Evolutionary conservation across 192 early-diverging fungal genomes (phyloP).

Genomic region (Oehlia diaphana): DNA sequence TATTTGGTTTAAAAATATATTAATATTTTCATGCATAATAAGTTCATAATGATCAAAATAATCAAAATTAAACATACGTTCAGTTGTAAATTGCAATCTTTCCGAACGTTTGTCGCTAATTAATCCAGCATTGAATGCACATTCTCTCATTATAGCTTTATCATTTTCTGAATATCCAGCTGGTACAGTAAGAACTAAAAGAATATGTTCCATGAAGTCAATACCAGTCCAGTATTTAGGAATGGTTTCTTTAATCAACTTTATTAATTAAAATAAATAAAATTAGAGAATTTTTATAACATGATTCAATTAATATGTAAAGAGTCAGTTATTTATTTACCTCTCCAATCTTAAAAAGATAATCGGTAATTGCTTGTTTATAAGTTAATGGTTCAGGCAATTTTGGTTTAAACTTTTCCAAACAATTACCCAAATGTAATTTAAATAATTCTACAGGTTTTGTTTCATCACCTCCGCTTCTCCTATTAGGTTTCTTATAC

Average conservation of each 20-base stretch:
- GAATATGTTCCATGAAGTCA: background rate
- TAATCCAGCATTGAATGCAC: background rate
- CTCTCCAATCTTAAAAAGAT: background rate
- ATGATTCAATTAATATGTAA: too few relatives aligned
- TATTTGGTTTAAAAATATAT: too few relatives aligned
- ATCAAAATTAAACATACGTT: too few relatives aligned
- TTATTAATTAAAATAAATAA: background rate
- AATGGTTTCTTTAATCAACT: constrained; percentile 10
- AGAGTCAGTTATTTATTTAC: background rate
- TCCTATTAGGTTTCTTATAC: background rate
- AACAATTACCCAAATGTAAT: background rate
- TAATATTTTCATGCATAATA: too few relatives aligned
- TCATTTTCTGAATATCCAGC: background rate
- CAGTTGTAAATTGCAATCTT: too few relatives aligned
- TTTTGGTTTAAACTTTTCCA: background rate
- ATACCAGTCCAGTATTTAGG: background rate
- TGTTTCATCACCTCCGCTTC: background rate
- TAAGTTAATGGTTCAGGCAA: constrained; percentile 26
- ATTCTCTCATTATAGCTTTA: background rate
- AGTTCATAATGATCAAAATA: too few relatives aligned
- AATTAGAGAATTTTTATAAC: background rate
- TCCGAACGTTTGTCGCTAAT: too few relatives aligned
- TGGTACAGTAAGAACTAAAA: background rate
- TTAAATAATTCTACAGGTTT: background rate
- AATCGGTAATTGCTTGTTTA: background rate